Percentiles rank a stretch among this genome's conserved stretches.
phyloP scores from a whole-genome alignment of 768 basidiomycete species.

The Boletus reticulatus region DNA sequence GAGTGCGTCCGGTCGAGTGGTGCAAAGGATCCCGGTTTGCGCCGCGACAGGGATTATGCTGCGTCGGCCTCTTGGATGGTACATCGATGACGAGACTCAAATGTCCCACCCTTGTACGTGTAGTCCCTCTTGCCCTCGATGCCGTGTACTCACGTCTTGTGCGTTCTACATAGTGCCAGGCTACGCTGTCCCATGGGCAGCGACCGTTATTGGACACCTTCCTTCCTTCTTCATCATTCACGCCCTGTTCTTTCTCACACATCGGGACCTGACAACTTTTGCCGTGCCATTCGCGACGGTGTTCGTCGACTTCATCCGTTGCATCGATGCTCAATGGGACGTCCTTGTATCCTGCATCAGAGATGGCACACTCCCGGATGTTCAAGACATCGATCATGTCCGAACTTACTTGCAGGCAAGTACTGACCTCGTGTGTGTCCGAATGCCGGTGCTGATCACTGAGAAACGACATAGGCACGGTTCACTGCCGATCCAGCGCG shows the following conservation, averaged over 20 bases:
- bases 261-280: conserved; percentile 1
- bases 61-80: conserved; percentile 12
- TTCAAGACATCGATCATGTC: conserved; percentile 9
- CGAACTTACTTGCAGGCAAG: conserved; percentile 12
- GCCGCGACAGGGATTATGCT: background rate
- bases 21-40: conserved; percentile 9
- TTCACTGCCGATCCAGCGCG: conserved; percentile 11
- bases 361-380: conserved; percentile 14
- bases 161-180: conserved; percentile 6
- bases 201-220: conserved; percentile 9
- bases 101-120: background rate
- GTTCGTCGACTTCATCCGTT: conserved; percentile 13
- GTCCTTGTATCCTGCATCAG: conserved; percentile 14
- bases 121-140: background rate
- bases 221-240: conserved; percentile 21
- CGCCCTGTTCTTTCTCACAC: conserved; percentile 18
- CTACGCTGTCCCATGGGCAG: conserved; percentile 14
- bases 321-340: conserved; percentile 16
- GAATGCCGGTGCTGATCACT: too few species aligned
- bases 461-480: conserved; percentile 2
- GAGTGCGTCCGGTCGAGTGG: conserved; percentile 1
- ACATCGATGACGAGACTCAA: conserved; percentile 6
- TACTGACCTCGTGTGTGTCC: background rate
- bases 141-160: background rate
- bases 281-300: background rate